Base-by-base conservation (phyloP, 1,139 yeast genomes). In the Candida albicans region DNA sequence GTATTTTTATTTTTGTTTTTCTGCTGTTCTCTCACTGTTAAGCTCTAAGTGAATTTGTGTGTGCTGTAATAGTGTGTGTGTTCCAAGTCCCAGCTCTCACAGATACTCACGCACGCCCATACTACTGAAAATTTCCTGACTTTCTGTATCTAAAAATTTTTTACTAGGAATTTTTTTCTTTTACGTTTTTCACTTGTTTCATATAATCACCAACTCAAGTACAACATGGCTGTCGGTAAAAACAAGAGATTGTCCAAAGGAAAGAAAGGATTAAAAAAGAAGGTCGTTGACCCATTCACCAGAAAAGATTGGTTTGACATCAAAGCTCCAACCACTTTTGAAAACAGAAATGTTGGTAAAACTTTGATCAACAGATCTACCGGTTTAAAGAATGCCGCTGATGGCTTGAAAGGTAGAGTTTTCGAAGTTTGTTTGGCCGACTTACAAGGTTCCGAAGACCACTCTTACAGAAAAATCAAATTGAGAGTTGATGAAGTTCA, bases 161-260 rank as follows among this genome's bases (percentile, higher is more conserved):
- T 40, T 38, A 36, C 27, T 25, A 30, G 36, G 35, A 33, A 36
- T 35, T 41, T 37, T 43, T 37, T 40, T 41, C 29, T 33, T 36
- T 35, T 34, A 11, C 32, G 14, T 29, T 36, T 34, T 35, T 35
- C 38, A 39, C 41, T 24, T 31, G 40, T 38, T 33, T 31, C 26
- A 41, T 31, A 26, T 15, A 24, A 29, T 37, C 37, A 46, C 42
- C 37, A 26, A 46, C 39, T 36, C 48, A 36, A 35, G 26, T 35
- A 39, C 43, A 61, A 50, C 54, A 73, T 73, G 79, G 79, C 78
- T 67, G 79, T 73, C 58, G 79, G 79, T 58, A 73, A 73, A 62
- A 73, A 73, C 65, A 73, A 73, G 71, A 73, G 78, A 73, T 70
- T 73, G 59, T 73, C 78, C 62, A 73, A 72, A 67, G 78, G 78